A percentile compares a stretch with the other conserved stretches of the same genome.
Evolutionary conservation across 1,284 basidiomycete genomes (phyloP).

Genomic region (Ganoderma sinense): DNA sequence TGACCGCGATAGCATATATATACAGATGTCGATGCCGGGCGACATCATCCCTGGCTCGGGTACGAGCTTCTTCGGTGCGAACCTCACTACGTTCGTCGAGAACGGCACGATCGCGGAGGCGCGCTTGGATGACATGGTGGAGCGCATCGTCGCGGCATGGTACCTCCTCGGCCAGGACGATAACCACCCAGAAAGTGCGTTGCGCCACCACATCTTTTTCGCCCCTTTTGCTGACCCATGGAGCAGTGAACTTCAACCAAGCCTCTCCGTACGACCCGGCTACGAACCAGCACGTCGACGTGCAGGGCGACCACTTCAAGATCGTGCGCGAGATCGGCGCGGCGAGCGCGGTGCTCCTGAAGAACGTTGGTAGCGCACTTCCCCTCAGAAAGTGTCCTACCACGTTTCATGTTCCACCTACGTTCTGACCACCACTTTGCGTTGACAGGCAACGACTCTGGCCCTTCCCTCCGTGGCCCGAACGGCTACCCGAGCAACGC

Average conservation of each 20-base stretch:
- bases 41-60: slow-evolving; percentile 62
- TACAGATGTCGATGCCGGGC: slow-evolving; percentile 76
- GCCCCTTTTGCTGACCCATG: slow-evolving; percentile 16
- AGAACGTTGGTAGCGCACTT: slow-evolving; percentile 73
- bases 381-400: slow-evolving; percentile 68
- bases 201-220: too few species aligned
- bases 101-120: slow-evolving; percentile 72
- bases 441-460: slow-evolving; percentile 57
- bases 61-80: slow-evolving; percentile 63
- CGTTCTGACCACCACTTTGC: background rate
- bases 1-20: background rate
- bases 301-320: slow-evolving; percentile 51
- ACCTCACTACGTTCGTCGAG: slow-evolving; percentile 70
- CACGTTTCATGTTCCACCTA: background rate
- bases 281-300: slow-evolving; percentile 75
- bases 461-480: slow-evolving; percentile 71
- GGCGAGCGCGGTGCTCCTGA: slow-evolving; percentile 81
- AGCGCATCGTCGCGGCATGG: slow-evolving; percentile 68
- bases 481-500: slow-evolving; percentile 77
- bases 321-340: too few species aligned
- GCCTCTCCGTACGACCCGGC: slow-evolving; percentile 57
- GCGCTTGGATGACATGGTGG: slow-evolving; percentile 76
- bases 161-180: slow-evolving; percentile 75
- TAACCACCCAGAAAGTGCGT: slow-evolving; percentile 55
- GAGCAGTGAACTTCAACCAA: slow-evolving; percentile 61